These are phyloP conservation scores for Penicillium psychrosexuale DNA, from an alignment of 2,329 filamentous ascomycete genomes.

Conservation along the genomic window DNA sequence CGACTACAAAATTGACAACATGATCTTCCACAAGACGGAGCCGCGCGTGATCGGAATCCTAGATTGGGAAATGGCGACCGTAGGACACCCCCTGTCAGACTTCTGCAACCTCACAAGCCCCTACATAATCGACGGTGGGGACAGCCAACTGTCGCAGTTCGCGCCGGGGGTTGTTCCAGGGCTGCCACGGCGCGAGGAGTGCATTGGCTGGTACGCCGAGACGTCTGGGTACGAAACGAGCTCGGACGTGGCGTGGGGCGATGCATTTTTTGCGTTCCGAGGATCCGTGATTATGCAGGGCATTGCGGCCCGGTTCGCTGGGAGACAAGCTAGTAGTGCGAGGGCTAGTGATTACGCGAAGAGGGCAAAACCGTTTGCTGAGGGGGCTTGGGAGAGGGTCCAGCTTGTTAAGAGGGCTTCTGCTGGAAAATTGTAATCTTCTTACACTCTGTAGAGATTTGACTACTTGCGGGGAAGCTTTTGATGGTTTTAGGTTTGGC, in stretches of 20 bases:
- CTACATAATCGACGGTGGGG: conserved; percentile 36
- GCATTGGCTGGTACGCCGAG: conserved; percentile 64
- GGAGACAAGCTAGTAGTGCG: conserved; percentile 83
- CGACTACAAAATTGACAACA: conserved; percentile 93
- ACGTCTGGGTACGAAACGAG: conserved; percentile 69
- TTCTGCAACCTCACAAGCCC: conserved; percentile 69
- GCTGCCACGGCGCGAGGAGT: conserved; percentile 58
- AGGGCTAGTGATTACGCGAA: conserved; percentile 70
- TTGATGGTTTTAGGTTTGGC: not conserved
- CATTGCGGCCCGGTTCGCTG: conserved; percentile 83
- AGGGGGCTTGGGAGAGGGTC: conserved; percentile 75
- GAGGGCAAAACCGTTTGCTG: conserved; percentile 68
- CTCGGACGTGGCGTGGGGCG: conserved; percentile 58
- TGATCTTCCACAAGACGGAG: conserved; percentile 86
- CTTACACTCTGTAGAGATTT: not conserved
- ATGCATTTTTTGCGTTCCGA: conserved; percentile 61
- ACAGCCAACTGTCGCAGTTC: conserved; percentile 51
- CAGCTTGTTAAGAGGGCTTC: conserved; percentile 45
- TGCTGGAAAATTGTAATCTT: conserved; percentile 45
- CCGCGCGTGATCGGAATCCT: conserved; percentile 86
- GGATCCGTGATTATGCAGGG: conserved; percentile 72
- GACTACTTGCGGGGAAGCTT: not conserved
- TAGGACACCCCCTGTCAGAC: conserved; percentile 93
- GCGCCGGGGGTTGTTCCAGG: conserved; percentile 63
- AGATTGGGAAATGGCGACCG: conserved; percentile 98